These are phyloP conservation scores for Globisporangium polare DNA, from an alignment of 352 stramenopile genomes.

Conservation along the genomic window DNA sequence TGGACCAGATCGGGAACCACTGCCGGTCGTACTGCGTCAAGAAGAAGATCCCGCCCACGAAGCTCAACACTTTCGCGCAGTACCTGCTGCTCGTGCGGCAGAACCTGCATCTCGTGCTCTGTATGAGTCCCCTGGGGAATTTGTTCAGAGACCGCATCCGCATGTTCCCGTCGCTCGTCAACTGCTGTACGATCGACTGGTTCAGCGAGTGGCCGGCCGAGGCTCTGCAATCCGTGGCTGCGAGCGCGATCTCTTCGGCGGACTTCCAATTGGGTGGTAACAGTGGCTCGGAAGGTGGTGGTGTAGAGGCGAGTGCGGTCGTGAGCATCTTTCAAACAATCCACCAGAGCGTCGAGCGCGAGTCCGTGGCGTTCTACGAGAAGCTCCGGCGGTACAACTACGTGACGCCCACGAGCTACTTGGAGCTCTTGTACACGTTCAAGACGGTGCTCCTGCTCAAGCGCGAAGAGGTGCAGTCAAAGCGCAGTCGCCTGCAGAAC, in stretches of 20 bases:
- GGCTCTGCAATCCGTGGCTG: slow-evolving; percentile 76
- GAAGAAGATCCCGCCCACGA: slow-evolving; percentile 88
- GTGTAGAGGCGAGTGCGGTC: slow-evolving; percentile 39
- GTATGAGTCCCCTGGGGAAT: slow-evolving; percentile 90
- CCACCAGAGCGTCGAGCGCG: slow-evolving; percentile 88
- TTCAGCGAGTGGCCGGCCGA: slow-evolving; percentile 87
- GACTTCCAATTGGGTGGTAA: slow-evolving; percentile 57
- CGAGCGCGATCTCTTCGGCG: slow-evolving; percentile 45
- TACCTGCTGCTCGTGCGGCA: slow-evolving; percentile 91
- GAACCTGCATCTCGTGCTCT: slow-evolving; percentile 92
- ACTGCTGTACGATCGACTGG: slow-evolving; percentile 89
- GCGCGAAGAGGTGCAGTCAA: slow-evolving; percentile 85
- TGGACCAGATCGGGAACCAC: slow-evolving; percentile 90
- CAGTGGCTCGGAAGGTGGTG: slow-evolving; percentile 16
- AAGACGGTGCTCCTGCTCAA: slow-evolving; percentile 88
- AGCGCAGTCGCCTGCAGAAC: slow-evolving; percentile 83
- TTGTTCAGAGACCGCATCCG: slow-evolving; percentile 90
- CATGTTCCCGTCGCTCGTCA: slow-evolving; percentile 89
- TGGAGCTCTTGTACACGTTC: slow-evolving; percentile 93
- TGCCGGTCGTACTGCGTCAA: slow-evolving; percentile 90
- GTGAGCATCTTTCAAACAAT: slow-evolving; percentile 84
- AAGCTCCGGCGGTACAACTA: slow-evolving; percentile 91
- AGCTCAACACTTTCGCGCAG: slow-evolving; percentile 94
- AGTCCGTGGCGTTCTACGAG: slow-evolving; percentile 81
- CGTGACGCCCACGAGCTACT: slow-evolving; percentile 92